A percentile compares a stretch with the other conserved stretches of the same genome.
These are phyloP conservation scores for Aotearoamyces nothofagi DNA, from an alignment of 2,329 filamentous ascomycete species.

Conservation along the genomic window DNA sequence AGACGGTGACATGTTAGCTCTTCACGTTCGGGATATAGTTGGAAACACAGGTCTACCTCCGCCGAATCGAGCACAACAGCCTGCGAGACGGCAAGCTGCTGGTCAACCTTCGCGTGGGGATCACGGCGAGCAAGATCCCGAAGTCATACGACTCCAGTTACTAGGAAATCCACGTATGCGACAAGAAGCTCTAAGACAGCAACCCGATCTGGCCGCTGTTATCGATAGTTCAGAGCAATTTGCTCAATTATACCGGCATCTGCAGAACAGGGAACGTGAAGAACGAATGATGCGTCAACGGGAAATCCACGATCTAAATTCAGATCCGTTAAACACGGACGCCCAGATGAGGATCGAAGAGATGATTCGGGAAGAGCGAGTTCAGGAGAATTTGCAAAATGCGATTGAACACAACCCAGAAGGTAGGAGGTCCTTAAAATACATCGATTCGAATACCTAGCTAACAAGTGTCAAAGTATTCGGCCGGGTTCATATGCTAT, in stretches of 20 bases:
- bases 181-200: slow-evolving; percentile 52
- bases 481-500: slow-evolving; percentile 88
- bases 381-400: slow-evolving; percentile 90
- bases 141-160: slow-evolving; percentile 70
- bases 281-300: slow-evolving; percentile 65
- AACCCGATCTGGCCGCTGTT: slow-evolving; percentile 63
- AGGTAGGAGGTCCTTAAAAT: slow-evolving; percentile 47
- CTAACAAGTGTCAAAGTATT: slow-evolving; percentile 62
- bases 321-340: slow-evolving; percentile 87
- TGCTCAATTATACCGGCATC: slow-evolving; percentile 52
- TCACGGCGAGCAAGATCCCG: slow-evolving; percentile 45
- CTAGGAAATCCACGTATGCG: slow-evolving; percentile 63
- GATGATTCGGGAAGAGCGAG: slow-evolving; percentile 87
- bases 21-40: slow-evolving; percentile 56
- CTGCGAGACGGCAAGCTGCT: slow-evolving; percentile 16
- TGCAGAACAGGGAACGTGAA: slow-evolving; percentile 54
- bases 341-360: slow-evolving; percentile 89
- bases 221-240: slow-evolving; percentile 67
- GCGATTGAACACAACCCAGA: slow-evolving; percentile 96
- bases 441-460: too few relatives aligned
- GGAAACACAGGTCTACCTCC: slow-evolving; percentile 27
- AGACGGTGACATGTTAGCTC: slow-evolving; percentile 84
- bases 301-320: slow-evolving; percentile 73
- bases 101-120: slow-evolving; percentile 19
- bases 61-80: too few relatives aligned